Evolutionary conservation across 257 asterid species (phyloP).

Genomic region (Solanum peruvianum): DNA sequence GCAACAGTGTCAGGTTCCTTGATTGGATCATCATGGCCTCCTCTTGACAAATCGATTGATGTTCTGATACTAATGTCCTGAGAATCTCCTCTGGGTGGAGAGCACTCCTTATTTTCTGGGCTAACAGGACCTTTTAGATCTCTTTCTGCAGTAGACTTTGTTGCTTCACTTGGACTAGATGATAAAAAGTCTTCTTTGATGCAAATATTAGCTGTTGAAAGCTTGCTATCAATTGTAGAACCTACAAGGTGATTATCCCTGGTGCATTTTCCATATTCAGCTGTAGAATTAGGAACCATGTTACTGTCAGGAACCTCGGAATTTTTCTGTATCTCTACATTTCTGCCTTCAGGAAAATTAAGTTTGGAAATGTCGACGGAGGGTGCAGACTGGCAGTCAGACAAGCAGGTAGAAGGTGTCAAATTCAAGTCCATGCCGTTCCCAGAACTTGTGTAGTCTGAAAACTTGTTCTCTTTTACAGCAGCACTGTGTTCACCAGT

Average conservation of each 20-base stretch:
- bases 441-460: slow-evolving; percentile 7
- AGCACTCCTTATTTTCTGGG: slow-evolving; percentile 48
- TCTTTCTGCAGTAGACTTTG: neutral
- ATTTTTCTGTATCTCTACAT: neutral
- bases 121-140: slow-evolving; percentile 41
- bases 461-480: slow-evolving; percentile 8
- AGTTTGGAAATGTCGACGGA: neutral
- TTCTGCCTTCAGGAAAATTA: neutral
- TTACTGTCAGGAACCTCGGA: neutral
- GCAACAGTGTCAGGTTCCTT: slow-evolving; percentile 28
- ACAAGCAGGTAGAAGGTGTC: slow-evolving; percentile 16
- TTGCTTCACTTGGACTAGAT: neutral
- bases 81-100: slow-evolving; percentile 48
- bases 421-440: slow-evolving; percentile 33
- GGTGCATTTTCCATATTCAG: neutral
- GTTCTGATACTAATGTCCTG: slow-evolving; percentile 19
- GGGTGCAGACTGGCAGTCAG: neutral
- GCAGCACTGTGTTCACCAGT: neutral
- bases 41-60: slow-evolving; percentile 4
- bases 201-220: slow-evolving; percentile 1
- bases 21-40: neutral
- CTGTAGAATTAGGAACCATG: neutral
- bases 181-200: slow-evolving; percentile 9
- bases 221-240: slow-evolving; percentile 3
- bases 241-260: slow-evolving; percentile 1